Percentiles rank a stretch among this genome's conserved stretches.
Evolutionary conservation across 495 filamentous ascomycete species (phyloP).

Genomic region (Xylaria longipes): DNA sequence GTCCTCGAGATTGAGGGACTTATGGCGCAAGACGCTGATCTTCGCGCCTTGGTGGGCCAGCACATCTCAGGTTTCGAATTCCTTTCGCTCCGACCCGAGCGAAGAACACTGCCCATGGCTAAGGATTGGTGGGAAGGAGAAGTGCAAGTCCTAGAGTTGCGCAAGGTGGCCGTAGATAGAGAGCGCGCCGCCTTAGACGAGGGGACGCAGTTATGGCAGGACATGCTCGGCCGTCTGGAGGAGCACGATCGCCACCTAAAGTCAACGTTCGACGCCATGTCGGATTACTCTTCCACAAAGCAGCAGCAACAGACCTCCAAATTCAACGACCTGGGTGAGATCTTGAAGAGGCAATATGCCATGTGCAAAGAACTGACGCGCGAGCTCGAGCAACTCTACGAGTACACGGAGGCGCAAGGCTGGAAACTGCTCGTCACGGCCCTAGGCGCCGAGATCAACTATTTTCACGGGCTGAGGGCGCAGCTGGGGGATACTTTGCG

Average conservation of each 20-base stretch:
- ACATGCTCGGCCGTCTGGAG: constrained; percentile 65
- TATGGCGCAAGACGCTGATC: constrained; percentile 28
- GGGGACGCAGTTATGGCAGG: constrained; percentile 81
- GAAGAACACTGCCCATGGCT: constrained; percentile 79
- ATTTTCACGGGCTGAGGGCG: constrained; percentile 71
- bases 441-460: constrained; percentile 87
- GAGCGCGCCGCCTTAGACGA: constrained; percentile 84
- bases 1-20: constrained; percentile 50
- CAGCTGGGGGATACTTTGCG: constrained; percentile 65
- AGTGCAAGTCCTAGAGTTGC: constrained; percentile 60
- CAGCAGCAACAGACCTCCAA: constrained; percentile 14
- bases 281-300: constrained; percentile 19
- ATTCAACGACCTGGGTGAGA: constrained; percentile 36
- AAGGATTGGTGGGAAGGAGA: constrained; percentile 77
- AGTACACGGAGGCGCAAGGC: constrained; percentile 65
- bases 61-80: constrained; percentile 51
- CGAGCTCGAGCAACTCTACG: constrained; percentile 66
- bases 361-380: constrained; percentile 63
- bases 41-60: constrained; percentile 37
- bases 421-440: constrained; percentile 92
- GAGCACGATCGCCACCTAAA: constrained; percentile 72
- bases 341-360: constrained; percentile 54
- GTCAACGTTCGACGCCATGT: constrained; percentile 55
- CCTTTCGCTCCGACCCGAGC: constrained; percentile 65
- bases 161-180: constrained; percentile 64